Conservation (phyloP, 768 basidiomycete genomes). For the Gloeostereum incarnatum region DNA sequence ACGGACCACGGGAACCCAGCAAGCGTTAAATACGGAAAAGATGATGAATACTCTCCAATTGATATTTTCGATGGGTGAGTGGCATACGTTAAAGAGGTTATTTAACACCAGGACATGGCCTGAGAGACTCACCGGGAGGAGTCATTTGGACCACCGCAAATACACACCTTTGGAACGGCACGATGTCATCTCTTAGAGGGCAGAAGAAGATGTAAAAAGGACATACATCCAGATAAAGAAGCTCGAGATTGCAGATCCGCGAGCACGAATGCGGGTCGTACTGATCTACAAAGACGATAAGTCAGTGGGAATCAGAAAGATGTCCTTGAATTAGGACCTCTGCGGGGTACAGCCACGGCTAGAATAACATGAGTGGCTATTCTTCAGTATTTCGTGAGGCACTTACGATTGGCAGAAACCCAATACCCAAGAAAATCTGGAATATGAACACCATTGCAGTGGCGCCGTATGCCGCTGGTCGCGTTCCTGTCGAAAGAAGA, state of each 20-base stretch:
- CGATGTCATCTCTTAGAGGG: neutral
- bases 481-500: conserved; percentile 23
- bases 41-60: conserved; percentile 34
- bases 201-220: neutral
- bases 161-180: conserved; percentile 15
- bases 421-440: conserved; percentile 30
- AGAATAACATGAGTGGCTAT: too few species aligned
- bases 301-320: neutral
- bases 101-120: too few species aligned
- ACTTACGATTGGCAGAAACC: conserved; percentile 27
- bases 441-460: conserved; percentile 31
- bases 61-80: conserved; percentile 34
- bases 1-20: conserved; percentile 31
- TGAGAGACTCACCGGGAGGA: too few species aligned
- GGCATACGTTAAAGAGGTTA: too few species aligned
- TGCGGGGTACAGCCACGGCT: conserved; percentile 27
- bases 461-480: conserved; percentile 23
- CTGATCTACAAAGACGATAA: conserved; percentile 16
- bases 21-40: conserved; percentile 34
- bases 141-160: conserved; percentile 33
- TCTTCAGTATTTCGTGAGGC: neutral
- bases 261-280: conserved; percentile 26
- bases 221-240: conserved; percentile 22
- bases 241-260: conserved; percentile 23
- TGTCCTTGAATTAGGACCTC: conserved; percentile 11